Evolutionary conservation across 2,329 filamentous ascomycete genomes (phyloP), one percentile per base, ranked within the genome.

Genomic region (Erysiphe pulchra): DNA sequence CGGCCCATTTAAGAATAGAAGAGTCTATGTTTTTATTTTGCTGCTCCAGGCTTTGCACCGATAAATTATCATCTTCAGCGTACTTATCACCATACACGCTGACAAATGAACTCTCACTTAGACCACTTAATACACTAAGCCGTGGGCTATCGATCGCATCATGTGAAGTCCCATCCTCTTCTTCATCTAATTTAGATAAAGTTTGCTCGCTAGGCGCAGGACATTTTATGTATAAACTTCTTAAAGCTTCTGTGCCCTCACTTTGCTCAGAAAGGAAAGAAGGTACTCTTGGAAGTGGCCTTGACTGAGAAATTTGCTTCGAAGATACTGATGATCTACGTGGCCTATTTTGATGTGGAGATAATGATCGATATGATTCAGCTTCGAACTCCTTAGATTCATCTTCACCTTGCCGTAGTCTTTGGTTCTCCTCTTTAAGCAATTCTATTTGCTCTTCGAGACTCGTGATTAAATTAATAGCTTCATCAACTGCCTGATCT

Each of bases 401-500:
- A n/a, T 20, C 16, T 18, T n/a, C 14, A 14, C 31, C 30, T 7
- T 34, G 9, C 12, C 42, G 33, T 24, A 44, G 18, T 34, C 42
- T 17, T 11, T 32, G 30, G 18, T 50, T 63, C 16, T 47, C 46
- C 24, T 47, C 28, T 30, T 18, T 33, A 12, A 47, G 32, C 11
- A 36, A 6, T 30, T 73, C 69, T 1, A 77, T 58, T 49, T 67
- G 67, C 6, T 71, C 68, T 55, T 83, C 77, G 14, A 81, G 61
- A 20, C 64, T 63, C 44, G 78, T 69, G 50, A 83, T 83, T 63
- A 81, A 73, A 28, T 68, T 65, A 6, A 81, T 75, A 3, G 78
- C 78, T 54, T 83, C 77, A 49, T 76, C 72, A 1, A 83, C 66
- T 4, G 77, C 78, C 54, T 74, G 74, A 57, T 83, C 78, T 16